phyloP scores from a whole-genome alignment of 805 yeast species.

The Yarrowia keelungensis region DNA sequence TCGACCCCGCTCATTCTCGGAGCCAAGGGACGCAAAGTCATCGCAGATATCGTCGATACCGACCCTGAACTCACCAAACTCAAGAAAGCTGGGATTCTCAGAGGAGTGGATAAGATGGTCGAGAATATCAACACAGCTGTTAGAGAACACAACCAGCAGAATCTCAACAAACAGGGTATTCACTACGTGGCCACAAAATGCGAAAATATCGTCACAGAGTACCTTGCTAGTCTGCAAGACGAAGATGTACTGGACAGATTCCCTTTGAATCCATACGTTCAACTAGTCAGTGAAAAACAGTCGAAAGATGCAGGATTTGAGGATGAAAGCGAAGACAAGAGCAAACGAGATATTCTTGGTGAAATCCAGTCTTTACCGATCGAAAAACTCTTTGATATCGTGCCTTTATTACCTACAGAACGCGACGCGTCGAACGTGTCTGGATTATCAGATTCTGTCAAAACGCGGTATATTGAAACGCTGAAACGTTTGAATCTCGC shows the following conservation, averaged over 20 bases:
- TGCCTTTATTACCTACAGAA: constrained; percentile 17
- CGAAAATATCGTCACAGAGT: constrained; percentile 27
- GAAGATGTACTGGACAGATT: constrained; percentile 13
- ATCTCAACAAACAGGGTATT: constrained; percentile 18
- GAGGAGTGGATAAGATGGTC: constrained; percentile 25
- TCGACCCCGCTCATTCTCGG: constrained; percentile 34
- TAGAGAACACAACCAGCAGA: not conserved
- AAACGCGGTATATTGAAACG: not conserved
- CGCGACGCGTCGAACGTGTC: constrained; percentile 32
- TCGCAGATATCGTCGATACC: not conserved
- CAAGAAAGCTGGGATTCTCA: not conserved
- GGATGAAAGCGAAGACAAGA: not conserved
- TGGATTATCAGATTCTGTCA: not conserved
- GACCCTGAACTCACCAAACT: constrained; percentile 6
- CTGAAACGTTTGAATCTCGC: constrained; percentile 7
- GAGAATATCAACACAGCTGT: constrained; percentile 8
- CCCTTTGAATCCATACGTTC: constrained; percentile 19
- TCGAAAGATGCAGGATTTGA: not conserved
- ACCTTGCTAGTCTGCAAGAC: not conserved
- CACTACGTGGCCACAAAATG: constrained; percentile 37
- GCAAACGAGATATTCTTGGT: not conserved
- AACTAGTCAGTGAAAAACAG: constrained; percentile 6
- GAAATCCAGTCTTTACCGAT: constrained; percentile 17
- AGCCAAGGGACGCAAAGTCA: constrained; percentile 1
- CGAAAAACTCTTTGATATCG: constrained; percentile 12